phyloP scores from a whole-genome alignment of 2,329 filamentous ascomycete species.

The Colletotrichum tofieldiae region DNA sequence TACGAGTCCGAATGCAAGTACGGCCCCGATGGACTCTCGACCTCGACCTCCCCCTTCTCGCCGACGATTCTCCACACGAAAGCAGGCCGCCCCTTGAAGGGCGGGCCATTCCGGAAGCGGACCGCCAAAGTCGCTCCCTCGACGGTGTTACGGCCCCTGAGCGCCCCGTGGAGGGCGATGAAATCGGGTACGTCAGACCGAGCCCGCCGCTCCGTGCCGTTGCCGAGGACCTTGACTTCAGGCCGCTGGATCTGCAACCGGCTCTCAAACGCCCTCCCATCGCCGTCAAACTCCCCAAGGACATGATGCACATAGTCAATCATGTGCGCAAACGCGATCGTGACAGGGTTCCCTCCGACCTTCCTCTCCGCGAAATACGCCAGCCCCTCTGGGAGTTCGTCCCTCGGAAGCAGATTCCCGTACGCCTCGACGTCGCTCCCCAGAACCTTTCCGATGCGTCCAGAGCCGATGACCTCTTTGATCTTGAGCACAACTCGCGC shows the following conservation, averaged over 20 bases:
- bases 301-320: conserved; percentile 25
- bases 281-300: conserved; percentile 17
- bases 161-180: conserved; percentile 54
- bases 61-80: conserved; percentile 67
- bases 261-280: background rate
- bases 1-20: conserved; percentile 51
- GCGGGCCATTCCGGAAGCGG: conserved; percentile 63
- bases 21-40: conserved; percentile 23
- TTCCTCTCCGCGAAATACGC: conserved; percentile 65
- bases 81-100: conserved; percentile 62
- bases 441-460: conserved; percentile 66
- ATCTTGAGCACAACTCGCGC: conserved; percentile 62
- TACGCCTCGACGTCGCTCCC: conserved; percentile 62
- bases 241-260: conserved; percentile 52
- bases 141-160: conserved; percentile 48
- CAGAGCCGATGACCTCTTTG: conserved; percentile 59
- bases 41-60: conserved; percentile 64
- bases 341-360: conserved; percentile 62
- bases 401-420: conserved; percentile 55
- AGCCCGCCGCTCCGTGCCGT: background rate
- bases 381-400: conserved; percentile 52
- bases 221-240: background rate
- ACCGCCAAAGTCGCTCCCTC: conserved; percentile 59
- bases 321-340: conserved; percentile 58
- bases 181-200: conserved; percentile 48